These are phyloP conservation scores for Melaleuca quinquenervia DNA, from an alignment of 345 rosid species.

Conservation along the genomic window DNA sequence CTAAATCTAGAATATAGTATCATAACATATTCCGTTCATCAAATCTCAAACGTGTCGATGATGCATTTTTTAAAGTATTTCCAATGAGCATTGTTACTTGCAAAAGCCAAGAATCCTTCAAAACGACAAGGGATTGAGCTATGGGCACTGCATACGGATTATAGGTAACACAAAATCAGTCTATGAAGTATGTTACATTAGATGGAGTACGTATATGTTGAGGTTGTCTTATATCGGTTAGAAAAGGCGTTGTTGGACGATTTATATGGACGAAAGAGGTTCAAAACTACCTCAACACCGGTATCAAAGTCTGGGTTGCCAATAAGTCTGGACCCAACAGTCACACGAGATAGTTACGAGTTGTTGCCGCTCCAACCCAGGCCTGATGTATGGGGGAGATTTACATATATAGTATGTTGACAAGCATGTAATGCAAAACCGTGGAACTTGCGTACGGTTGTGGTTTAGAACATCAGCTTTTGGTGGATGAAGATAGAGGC, in stretches of 20 bases:
- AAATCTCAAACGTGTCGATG: neutral
- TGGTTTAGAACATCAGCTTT: neutral
- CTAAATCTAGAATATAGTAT: neutral
- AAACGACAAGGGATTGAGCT: neutral
- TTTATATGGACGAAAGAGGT: too few relatives aligned
- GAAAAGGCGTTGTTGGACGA: too few relatives aligned
- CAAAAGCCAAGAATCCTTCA: neutral
- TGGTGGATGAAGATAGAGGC: neutral
- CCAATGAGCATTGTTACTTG: neutral
- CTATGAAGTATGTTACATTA: neutral
- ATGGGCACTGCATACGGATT: accelerated
- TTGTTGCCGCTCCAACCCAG: too few relatives aligned
- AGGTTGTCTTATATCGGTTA: too few relatives aligned
- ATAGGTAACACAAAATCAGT: neutral
- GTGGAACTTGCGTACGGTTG: neutral
- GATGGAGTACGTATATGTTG: neutral
- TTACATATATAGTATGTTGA: neutral
- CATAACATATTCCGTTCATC: too few relatives aligned
- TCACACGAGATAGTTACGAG: too few relatives aligned
- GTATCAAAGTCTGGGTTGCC: too few relatives aligned
- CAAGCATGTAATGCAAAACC: neutral
- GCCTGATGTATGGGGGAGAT: too few relatives aligned
- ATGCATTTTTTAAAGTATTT: neutral
- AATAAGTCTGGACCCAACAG: too few relatives aligned
- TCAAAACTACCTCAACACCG: too few relatives aligned